Conservation (phyloP, 345 rosid genomes). For the Camelina hispida region DNA sequence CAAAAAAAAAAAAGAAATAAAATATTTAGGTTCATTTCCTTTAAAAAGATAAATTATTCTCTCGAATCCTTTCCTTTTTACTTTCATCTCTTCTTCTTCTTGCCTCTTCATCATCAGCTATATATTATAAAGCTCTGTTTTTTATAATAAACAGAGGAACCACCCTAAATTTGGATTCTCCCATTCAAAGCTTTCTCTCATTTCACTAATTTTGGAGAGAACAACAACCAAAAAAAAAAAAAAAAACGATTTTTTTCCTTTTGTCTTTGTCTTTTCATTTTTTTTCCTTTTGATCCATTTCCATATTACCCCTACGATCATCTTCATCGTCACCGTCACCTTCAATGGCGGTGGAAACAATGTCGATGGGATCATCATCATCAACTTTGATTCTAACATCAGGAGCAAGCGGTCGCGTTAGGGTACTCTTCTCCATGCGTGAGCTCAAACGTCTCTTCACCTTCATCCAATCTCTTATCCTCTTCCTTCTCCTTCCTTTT, state of each 20-base stretch:
- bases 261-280: neutral
- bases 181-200: neutral
- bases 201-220: conserved; percentile 37
- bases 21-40: neutral
- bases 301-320: conserved; percentile 14
- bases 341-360: conserved; percentile 52
- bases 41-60: neutral
- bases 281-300: conserved; percentile 7
- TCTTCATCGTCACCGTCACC: conserved; percentile 31
- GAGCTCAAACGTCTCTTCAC: conserved; percentile 52
- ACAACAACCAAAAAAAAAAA: no score
- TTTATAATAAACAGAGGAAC: conserved; percentile 16
- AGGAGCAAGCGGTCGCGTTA: conserved; percentile 83
- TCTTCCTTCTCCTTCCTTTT: conserved; percentile 63
- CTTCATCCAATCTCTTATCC: conserved; percentile 52
- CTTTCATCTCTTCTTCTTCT: neutral
- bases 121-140: conserved; percentile 38
- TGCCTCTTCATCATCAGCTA: neutral
- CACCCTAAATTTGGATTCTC: conserved; percentile 34
- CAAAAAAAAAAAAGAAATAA: neutral
- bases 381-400: conserved; percentile 70
- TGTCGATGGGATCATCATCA: conserved; percentile 45
- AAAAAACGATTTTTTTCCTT: neutral
- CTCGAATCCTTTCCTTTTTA: conserved; percentile 16
- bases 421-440: conserved; percentile 64